Conservation (phyloP, 2,329 filamentous ascomycete genomes). For the Lasiodiplodia hormozganensis region DNA sequence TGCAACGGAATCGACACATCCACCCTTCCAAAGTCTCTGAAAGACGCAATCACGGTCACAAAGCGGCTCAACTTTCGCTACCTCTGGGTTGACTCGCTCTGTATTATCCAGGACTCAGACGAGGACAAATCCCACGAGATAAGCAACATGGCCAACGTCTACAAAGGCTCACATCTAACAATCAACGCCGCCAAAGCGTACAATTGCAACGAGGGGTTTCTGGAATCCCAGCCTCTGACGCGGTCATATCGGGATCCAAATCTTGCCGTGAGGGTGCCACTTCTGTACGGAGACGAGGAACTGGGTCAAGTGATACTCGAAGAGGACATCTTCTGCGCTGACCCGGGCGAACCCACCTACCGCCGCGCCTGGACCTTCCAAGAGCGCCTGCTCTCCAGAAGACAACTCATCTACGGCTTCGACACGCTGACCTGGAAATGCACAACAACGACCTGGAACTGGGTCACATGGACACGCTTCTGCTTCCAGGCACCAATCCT, state of each 20-base stretch:
- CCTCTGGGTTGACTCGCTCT: background rate
- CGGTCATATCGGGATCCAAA: background rate
- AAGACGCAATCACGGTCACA: background rate
- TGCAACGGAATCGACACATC: background rate
- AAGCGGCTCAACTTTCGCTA: background rate
- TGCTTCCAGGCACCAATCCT: background rate
- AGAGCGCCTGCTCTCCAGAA: background rate
- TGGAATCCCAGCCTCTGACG: background rate
- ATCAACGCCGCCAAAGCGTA: background rate
- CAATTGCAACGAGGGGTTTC: background rate
- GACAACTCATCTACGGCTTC: background rate
- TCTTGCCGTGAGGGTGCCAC: background rate
- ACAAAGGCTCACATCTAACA: background rate
- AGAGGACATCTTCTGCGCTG: background rate
- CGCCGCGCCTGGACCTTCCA: background rate
- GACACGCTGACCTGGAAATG: background rate
- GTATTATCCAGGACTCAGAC: background rate
- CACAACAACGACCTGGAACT: background rate
- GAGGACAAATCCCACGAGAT: background rate
- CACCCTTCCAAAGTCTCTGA: background rate
- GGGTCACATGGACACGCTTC: background rate
- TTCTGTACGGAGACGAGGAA: background rate
- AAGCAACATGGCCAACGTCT: background rate
- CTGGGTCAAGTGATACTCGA: background rate
- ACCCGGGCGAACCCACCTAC: background rate